Evolutionary conservation across 805 yeast species (phyloP).

Genomic region (Teunomyces pallodes): DNA sequence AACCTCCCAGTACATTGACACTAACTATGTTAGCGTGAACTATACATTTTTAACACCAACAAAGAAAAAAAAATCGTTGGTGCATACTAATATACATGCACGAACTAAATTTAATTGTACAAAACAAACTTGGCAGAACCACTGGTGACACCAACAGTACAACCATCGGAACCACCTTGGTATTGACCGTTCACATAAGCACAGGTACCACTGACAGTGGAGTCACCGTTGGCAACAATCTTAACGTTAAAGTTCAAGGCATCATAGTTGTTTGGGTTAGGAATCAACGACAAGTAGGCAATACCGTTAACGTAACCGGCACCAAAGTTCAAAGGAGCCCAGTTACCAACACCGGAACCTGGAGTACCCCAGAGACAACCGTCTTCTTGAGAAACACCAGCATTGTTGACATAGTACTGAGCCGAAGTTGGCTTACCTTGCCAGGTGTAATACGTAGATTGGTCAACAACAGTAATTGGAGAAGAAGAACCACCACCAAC

Average conservation of each 20-base stretch:
- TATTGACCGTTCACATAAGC: conserved; percentile 74
- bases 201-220: conserved; percentile 64
- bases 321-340: conserved; percentile 97
- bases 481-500: conserved; percentile 63
- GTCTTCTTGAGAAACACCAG: conserved; percentile 85
- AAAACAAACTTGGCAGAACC: conserved; percentile 86
- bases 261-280: conserved; percentile 84
- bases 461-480: conserved; percentile 78
- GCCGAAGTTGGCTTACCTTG: conserved; percentile 79
- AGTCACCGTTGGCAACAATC: conserved; percentile 67
- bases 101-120: conserved; percentile 31
- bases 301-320: conserved; percentile 72
- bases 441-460: conserved; percentile 79
- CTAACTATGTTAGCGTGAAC: neutral
- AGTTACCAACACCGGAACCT: conserved; percentile 87
- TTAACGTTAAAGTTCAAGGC: conserved; percentile 57
- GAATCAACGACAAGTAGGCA: conserved; percentile 85
- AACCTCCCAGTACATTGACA: neutral
- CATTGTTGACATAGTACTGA: conserved; percentile 96
- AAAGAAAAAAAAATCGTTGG: neutral
- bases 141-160: conserved; percentile 85
- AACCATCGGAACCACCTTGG: conserved; percentile 79
- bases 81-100: conserved; percentile 1
- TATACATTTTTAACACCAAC: neutral
- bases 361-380: conserved; percentile 93